Base-by-base conservation (phyloP, 257 asterid species). In the Prunella vulgaris region DNA sequence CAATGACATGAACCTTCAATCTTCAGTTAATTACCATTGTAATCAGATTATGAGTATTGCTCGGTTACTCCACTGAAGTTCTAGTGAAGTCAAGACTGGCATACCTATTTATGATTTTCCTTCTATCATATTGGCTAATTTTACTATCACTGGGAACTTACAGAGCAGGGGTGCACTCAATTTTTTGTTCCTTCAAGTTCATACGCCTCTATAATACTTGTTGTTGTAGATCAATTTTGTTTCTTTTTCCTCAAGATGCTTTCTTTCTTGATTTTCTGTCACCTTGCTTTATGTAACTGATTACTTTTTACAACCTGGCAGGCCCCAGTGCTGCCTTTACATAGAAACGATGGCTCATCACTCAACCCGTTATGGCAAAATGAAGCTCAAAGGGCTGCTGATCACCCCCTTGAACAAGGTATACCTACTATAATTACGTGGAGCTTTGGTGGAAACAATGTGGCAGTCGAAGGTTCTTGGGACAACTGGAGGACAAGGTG, bases 391-490 rank as follows among this genome's bases (percentile, higher is more conserved):
- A 72, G 78, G 62, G 68, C 66, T 69, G 78, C 40, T 52, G 83
- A 78, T 76, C 75, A 48, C 30, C 73, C 87, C 20, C 42, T 12
- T 17, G 87, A 74, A 76, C 80, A 68, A 79, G 88, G 88, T 56
- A 72, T 81, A 58, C 88, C 92, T 14, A 76, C 82, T 64, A 62
- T 86, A 72, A 78, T 86, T 54, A 81, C 85, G 37, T 86, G 92
- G 92, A 71, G 83, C 69, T 76, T 73, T 69, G 88, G 88, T 56
- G 96, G 98, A 78, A 88, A 83, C 75, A 80, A 48, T 32, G 97
- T 93, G 73, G 83, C 86, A 8, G 85, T 90, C 58, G 90, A 93
- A 81, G 97, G 98, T 72, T 93, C 97, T 57, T 93, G 98, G 98
- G 97, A 93, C 80, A 88, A 86, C 78, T 93, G 97, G 96, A 85